Evolutionary conservation across 768 basidiomycete species (phyloP), one percentile per base, ranked within the genome.

Genomic region (Floccularia luteovirens): DNA sequence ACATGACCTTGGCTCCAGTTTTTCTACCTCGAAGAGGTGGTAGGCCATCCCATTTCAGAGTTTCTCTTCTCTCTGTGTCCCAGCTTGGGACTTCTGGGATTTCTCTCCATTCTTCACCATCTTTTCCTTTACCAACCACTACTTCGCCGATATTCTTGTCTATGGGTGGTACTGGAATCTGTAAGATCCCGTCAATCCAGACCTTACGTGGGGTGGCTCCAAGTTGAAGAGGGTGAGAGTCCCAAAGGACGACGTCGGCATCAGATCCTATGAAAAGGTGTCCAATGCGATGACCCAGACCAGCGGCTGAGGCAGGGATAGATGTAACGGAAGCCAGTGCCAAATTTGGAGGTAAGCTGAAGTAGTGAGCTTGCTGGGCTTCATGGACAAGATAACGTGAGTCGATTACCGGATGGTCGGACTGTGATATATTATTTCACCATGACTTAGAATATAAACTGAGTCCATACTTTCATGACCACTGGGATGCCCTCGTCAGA

Each of bases 111-210:
- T 63, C 52, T 6, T 65, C 58, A 2, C 58, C 69, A 42, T 68
- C 62, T 45, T 71, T 68, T 0, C 65, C 66, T 48, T 64, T 66
- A 4, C 69, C 69, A 13, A 67, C 56, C 17, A 67, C 58, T 13
- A 72, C 63, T 41, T 74, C 63, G 13, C 52, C 8, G 27, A 28
- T 8, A 28, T 58, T 53, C 45, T 63, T 56, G 3, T 53, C 55
- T 1, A 57, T 54, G 3, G 60, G 49, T 13, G 70, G 69, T n/a
- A 62, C 57, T 34, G 66, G 66, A 37, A 85, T 67, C 50, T 93
- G 90, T 3, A 77, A 54, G 42, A 90, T 78, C 1, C 90, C 90
- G 56, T 96, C 91, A 47, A 93, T 86, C 69, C 81, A 93, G 20
- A 87, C 77, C 42, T 80, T 77, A 10, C 64, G 54, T 0, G 88